Evolutionary conservation across 345 rosid species (phyloP).

Genomic region (Physaria fendleri): DNA sequence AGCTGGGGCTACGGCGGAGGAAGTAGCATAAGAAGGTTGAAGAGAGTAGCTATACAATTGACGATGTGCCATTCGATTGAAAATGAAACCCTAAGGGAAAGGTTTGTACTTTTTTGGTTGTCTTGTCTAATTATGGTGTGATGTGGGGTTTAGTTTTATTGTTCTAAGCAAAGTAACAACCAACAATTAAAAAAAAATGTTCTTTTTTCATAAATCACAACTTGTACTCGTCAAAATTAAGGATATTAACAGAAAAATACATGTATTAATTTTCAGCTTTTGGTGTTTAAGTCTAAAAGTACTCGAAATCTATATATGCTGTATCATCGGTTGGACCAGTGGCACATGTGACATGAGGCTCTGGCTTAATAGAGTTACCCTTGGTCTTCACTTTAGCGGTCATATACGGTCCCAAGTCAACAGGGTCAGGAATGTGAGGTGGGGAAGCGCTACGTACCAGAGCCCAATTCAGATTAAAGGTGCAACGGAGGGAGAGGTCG

Average conservation of each 20-base stretch:
- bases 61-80: conserved; percentile 39
- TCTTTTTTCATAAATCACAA: conserved; percentile 6
- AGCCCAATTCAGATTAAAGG: conserved; percentile 97
- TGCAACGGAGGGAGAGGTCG: conserved; percentile 80
- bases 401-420: conserved; percentile 55
- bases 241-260: conserved; percentile 19
- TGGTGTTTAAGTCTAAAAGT: conserved; percentile 38
- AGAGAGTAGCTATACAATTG: conserved; percentile 35
- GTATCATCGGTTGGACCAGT: conserved; percentile 39
- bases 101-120: conserved; percentile 10
- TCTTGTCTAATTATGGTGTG: conserved; percentile 2
- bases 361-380: conserved; percentile 10
- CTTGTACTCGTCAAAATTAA: conserved; percentile 21
- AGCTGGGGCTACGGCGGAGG: conserved; percentile 26
- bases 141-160: conserved; percentile 18
- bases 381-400: conserved; percentile 35
- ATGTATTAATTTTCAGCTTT: not conserved
- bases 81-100: conserved; percentile 29
- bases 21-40: conserved; percentile 24
- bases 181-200: not conserved
- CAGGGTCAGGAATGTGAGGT: conserved; percentile 78
- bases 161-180: conserved; percentile 1
- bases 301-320: conserved; percentile 58
- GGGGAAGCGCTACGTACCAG: conserved; percentile 79
- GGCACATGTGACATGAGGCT: conserved; percentile 23